phyloP scores from a whole-genome alignment of 78 protist species.

The Protostelium mycophagum region DNA sequence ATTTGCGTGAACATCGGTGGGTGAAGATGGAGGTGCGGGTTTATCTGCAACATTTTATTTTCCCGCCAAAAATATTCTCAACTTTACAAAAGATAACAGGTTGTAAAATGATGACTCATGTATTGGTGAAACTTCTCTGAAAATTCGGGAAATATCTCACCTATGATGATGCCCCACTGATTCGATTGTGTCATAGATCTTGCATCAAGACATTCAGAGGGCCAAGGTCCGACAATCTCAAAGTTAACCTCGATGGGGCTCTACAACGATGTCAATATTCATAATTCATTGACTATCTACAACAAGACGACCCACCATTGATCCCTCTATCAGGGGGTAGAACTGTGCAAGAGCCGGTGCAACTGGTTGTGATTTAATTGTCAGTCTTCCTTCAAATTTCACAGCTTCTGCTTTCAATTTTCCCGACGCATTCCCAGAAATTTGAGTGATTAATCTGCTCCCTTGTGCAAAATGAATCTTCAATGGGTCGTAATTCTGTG shows the following conservation, averaged over 20 bases:
- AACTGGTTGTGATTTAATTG: neutral
- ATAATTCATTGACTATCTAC: neutral
- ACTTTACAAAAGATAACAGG: neutral
- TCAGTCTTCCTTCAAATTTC: neutral
- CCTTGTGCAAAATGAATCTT: neutral
- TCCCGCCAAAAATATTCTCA: too few species aligned
- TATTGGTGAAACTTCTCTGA: neutral
- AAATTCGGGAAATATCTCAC: too few species aligned
- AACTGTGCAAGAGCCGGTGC: neutral
- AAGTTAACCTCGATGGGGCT: neutral
- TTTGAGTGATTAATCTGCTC: neutral
- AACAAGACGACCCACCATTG: neutral
- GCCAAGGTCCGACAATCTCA: neutral
- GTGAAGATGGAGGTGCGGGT: too few species aligned
- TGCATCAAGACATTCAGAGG: neutral
- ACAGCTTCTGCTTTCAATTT: neutral
- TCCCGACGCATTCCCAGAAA: neutral
- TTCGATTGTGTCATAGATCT: too few species aligned
- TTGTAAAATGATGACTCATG: neutral
- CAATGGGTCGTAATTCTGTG: neutral
- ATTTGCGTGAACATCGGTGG: too few species aligned
- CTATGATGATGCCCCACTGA: too few species aligned
- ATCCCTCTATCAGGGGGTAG: neutral
- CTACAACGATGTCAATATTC: neutral
- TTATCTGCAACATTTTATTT: too few species aligned